Evolutionary conservation across 1,284 basidiomycete species (phyloP), one percentile per base, ranked within the genome.

Genomic region (Apiotrichum akiyoshidainum): DNA sequence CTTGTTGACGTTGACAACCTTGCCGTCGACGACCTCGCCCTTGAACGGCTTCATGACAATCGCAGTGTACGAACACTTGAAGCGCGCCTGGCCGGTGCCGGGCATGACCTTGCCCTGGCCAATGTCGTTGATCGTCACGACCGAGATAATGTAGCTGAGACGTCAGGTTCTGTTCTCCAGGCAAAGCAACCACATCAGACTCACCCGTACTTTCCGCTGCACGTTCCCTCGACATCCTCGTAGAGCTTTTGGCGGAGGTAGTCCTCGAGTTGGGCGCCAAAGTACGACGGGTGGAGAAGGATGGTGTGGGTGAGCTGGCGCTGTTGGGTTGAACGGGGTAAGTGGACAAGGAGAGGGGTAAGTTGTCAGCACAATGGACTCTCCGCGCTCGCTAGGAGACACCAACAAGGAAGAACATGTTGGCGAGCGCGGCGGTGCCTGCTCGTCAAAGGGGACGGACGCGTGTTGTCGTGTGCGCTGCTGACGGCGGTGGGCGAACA

Each of bases 31-130:
- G 7, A 98, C 95, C 78, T 99, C 95, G 22, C 94, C 94, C 79
- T 98, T 97, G 84, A 98, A 99, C 37, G 93, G 94, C 78, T 94
- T 92, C 83, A 94, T 94, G 39, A 97, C 92, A 66, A 97, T 91
- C 12, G 93, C 93, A 22, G 89, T 86, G 78, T 94, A 95, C 50
- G 87, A 83, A 35, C 90, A 90, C 64, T 90, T 84, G 77, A 97
- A 97, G 78, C 95, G 90, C 5, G 94, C 94, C 76, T 95, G 90
- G 1, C 94, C 94, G 37, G 88, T 92, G 9, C 92, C 92, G 46
- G 90, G 87, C 54, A 95, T 81, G 17, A 98, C 90, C 83, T 92
- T 90, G 19, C 92, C 92, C 77, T 89, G 88, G 33, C 91, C 91
- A 56, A 92, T 91, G 70, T 94, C 90, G 53, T 89, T 81, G 67